Conservation (phyloP, 2,329 filamentous ascomycete genomes). For the Pyrenophora teres region DNA sequence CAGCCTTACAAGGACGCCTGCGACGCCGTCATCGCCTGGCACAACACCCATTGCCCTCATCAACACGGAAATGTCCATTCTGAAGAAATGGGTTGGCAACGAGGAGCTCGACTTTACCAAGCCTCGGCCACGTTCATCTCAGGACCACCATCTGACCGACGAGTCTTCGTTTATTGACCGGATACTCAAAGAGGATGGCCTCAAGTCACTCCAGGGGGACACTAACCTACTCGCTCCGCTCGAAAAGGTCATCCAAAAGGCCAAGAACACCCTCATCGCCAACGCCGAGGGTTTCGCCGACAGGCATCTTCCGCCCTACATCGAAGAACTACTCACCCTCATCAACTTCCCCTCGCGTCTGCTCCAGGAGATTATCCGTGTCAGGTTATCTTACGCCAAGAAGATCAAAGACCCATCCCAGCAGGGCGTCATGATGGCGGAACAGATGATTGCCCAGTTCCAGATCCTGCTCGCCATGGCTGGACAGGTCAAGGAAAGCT, state of each 20-base stretch:
- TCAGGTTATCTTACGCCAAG: conserved; percentile 87
- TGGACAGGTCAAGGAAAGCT: conserved; percentile 89
- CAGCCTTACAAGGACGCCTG: conserved; percentile 79
- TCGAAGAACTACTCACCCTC: conserved; percentile 91
- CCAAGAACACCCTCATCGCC: conserved; percentile 85
- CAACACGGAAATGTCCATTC: conserved; percentile 87
- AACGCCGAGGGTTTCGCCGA: conserved; percentile 85
- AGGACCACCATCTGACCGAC: conserved; percentile 76
- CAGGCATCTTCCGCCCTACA: conserved; percentile 90
- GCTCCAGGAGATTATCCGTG: conserved; percentile 94
- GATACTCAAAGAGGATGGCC: conserved; percentile 91
- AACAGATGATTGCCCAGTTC: conserved; percentile 97
- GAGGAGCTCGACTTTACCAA: conserved; percentile 89
- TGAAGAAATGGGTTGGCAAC: conserved; percentile 97
- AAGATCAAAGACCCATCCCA: conserved; percentile 95
- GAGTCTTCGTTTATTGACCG: conserved; percentile 93
- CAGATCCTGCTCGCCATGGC: conserved; percentile 90
- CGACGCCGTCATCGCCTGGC: conserved; percentile 90
- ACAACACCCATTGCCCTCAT: conserved; percentile 97
- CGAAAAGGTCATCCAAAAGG: conserved; percentile 86
- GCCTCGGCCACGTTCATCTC: conserved; percentile 69
- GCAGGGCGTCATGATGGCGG: conserved; percentile 90
- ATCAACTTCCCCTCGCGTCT: conserved; percentile 97
- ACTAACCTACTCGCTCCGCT: conserved; percentile 83
- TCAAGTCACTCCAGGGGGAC: conserved; percentile 88